Evolutionary conservation across 441 rosid species (phyloP), one percentile per base, ranked within the genome.

Genomic region (Erysimum cheiri): DNA sequence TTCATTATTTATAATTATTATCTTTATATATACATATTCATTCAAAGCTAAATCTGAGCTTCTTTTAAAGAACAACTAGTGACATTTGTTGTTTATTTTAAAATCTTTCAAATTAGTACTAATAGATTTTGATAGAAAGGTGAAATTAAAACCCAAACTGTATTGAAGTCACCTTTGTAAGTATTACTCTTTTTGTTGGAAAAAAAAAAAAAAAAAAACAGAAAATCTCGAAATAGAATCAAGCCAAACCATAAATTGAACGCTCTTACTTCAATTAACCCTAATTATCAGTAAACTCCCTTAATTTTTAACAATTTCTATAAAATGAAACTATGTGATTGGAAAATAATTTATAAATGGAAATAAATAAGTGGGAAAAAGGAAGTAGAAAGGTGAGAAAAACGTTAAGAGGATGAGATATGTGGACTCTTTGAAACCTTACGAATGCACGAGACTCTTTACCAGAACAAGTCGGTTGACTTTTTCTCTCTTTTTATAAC

Each of bases 351-450:
- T 3, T 7, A 17, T 14, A 8, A 66, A 49, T 3, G 8, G 43
- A 56, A 54, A 15, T 43, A 54, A 35, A 24, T 44, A 10, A 55
- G 37, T 4, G 43, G 3, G 6, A 29, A 26, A 35, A 43, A 15
- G 37, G 7, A 43, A 48, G 19, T 37, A 52, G 15, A 26, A 48
- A 54, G n/a, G 19, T 10, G 60, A 43, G 47, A 6, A 8, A 10
- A 33, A 76, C 54, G 46, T 46, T 35, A 17, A 22, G 48, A 28
- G 48, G 19, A 55, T 15, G 36, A 60, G 64, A 56, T 60, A 73
- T 79, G 97, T 85, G 96, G 97, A 85, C 74, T 77, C 59, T 55
- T 82, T 76, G 83, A 88, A 89, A 90, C 96, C 97, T 83, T 84
- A 85, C 67, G 84, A 87, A 81, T 66, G 69, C 81, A 75, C 59